A percentile compares a stretch with the other conserved stretches of the same genome.
Evolutionary conservation across 768 basidiomycete genomes (phyloP).

Genomic region (Leccinum subtestaceum): DNA sequence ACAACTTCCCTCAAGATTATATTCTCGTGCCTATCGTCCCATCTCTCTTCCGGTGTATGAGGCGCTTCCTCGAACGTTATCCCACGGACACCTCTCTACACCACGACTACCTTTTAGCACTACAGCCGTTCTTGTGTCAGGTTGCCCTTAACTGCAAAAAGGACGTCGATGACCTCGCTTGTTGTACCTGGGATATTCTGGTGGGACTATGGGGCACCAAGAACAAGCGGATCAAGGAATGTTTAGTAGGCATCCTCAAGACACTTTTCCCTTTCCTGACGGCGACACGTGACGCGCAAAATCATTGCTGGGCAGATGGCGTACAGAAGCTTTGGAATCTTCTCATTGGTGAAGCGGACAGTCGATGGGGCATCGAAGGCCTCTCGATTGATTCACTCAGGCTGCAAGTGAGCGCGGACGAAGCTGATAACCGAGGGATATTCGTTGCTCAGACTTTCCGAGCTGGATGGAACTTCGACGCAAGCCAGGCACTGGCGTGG

Average conservation of each 20-base stretch:
- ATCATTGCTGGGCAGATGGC: slow-evolving; percentile 44
- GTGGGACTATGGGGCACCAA: slow-evolving; percentile 78
- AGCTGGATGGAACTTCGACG: slow-evolving; percentile 70
- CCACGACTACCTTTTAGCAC: slow-evolving; percentile 64
- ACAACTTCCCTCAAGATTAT: slow-evolving; percentile 32
- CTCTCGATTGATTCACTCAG: slow-evolving; percentile 66
- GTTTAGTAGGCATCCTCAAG: slow-evolving; percentile 69
- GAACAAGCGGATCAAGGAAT: slow-evolving; percentile 73
- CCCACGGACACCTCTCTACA: slow-evolving; percentile 76
- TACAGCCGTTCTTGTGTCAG: slow-evolving; percentile 69
- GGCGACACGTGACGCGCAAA: slow-evolving; percentile 30
- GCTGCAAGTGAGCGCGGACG: slow-evolving; percentile 40
- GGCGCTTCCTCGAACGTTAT: slow-evolving; percentile 63
- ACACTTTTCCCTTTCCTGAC: slow-evolving; percentile 71
- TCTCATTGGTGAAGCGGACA: slow-evolving; percentile 62
- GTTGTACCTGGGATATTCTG: slow-evolving; percentile 58
- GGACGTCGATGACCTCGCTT: slow-evolving; percentile 59
- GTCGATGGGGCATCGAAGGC: slow-evolving; percentile 60
- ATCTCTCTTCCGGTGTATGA: slow-evolving; percentile 56
- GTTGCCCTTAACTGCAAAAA: slow-evolving; percentile 72
- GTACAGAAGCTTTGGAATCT: slow-evolving; percentile 52
- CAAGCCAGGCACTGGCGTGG: slow-evolving; percentile 74
- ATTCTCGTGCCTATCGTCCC: slow-evolving; percentile 29
- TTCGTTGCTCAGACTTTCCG: slow-evolving; percentile 69
- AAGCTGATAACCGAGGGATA: slow-evolving; percentile 31